Evolutionary conservation across 139 green algal genomes (phyloP), one percentile per base, ranked within the genome.

Genomic region (Pleodorina starrii): DNA sequence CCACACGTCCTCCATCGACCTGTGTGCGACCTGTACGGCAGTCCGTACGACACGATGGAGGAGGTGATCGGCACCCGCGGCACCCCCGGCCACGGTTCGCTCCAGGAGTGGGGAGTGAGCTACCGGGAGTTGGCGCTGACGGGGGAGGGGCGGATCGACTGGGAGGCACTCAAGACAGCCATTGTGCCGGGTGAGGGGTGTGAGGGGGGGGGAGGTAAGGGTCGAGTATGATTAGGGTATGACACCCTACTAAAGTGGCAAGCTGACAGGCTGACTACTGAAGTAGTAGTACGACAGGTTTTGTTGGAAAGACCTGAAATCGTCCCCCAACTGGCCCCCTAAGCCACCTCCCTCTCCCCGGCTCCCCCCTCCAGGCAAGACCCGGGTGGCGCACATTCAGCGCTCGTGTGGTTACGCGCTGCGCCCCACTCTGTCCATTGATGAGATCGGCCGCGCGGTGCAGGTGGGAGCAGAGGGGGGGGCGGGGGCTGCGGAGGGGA

Each of bases 1-100:
- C n/a, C n/a, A n/a, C n/a, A n/a, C n/a, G n/a, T n/a, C n/a, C n/a
- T n/a, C n/a, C n/a, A n/a, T n/a, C n/a, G n/a, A n/a, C n/a, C n/a
- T n/a, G n/a, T n/a, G n/a, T n/a, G n/a, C n/a, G n/a, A n/a, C n/a
- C 54, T 25, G 54, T 12, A 66, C 29, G 63, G 50, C 93, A 97
- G 93, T 60, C 97, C 97, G 0, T 99, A 99, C 68, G 98, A 99
- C 95, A 99, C 98, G 0, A 90, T 99, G 92, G 96, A 99, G 90
- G 97, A 99, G 93, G 98, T 99, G 48, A 98, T 99, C 63, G 97
- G 98, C 32, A 78, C 95, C n/a, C 83, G 96, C 6, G 97, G 97
- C 51, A 94, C 89, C 6, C 86, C 91, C 5, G 95, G 94, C 48
- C 86, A 94, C 71, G 97, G 97, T 83, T 96, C 91, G 46, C 94